These are phyloP conservation scores for Ophiostoma tasmaniense DNA, from an alignment of 2,329 filamentous ascomycete species.

Conservation along the genomic window DNA sequence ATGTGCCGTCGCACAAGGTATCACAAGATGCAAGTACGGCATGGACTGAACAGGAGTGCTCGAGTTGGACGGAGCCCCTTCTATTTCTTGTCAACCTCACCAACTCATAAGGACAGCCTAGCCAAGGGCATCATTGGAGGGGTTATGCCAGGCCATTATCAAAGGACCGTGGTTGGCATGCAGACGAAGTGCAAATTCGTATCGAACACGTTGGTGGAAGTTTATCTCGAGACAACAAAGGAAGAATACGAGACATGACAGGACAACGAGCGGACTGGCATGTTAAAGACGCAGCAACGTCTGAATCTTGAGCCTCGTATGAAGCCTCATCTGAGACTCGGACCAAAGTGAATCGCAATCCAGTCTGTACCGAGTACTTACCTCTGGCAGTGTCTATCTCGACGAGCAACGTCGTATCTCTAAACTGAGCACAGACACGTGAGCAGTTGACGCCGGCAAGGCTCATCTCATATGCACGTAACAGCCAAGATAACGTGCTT, in stretches of 20 bases:
- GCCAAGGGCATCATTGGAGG: not conserved
- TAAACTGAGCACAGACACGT: not conserved
- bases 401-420: not conserved
- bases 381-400: not conserved
- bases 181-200: not conserved
- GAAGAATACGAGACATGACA: not conserved
- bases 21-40: slow-evolving; percentile 1
- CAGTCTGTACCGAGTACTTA: not conserved
- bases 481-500: not conserved
- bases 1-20: not conserved
- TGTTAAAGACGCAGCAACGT: not conserved
- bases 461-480: slow-evolving; percentile 2
- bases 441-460: not conserved
- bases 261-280: not conserved
- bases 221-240: not conserved
- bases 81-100: not conserved
- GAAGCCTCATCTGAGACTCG: no score
- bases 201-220: not conserved
- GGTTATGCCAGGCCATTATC: not conserved
- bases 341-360: not conserved
- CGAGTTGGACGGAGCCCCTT: not conserved
- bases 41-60: not conserved
- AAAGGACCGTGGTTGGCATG: not conserved
- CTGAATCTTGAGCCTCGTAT: not conserved
- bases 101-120: no score